Evolutionary conservation across 2,329 filamentous ascomycete genomes (phyloP).

Genomic region (Fusarium multiceps): DNA sequence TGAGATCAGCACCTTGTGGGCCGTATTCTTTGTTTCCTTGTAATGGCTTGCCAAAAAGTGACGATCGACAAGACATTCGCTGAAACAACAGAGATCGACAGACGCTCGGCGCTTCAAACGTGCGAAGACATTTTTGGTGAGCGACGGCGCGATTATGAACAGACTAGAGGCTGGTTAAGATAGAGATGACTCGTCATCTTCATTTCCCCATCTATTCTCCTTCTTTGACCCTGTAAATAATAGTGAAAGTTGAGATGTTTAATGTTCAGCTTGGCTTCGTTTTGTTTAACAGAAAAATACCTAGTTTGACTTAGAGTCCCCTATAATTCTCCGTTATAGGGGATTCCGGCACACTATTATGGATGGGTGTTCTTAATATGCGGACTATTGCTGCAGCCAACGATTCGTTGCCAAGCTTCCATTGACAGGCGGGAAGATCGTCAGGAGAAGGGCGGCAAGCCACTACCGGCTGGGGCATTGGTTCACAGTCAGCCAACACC

Average conservation of each 20-base stretch:
- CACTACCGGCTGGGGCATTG: conserved; percentile 35
- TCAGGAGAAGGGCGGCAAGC: conserved; percentile 43
- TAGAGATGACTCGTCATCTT: conserved; percentile 34
- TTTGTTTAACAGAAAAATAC: neutral
- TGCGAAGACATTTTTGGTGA: conserved; percentile 23
- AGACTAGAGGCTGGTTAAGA: conserved; percentile 9
- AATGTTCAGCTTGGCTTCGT: neutral
- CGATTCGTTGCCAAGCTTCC: conserved; percentile 34
- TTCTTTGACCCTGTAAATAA: neutral
- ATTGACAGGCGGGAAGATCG: conserved; percentile 35
- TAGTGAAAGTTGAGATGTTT: neutral
- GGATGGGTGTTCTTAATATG: conserved; percentile 29
- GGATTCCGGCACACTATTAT: neutral
- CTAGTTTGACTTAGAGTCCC: conserved; percentile 15
- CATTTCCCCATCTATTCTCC: conserved; percentile 33
- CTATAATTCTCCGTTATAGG: conserved; percentile 30
- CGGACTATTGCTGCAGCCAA: conserved; percentile 12
- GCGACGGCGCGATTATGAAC: conserved; percentile 33
- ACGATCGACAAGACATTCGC: conserved; percentile 35
- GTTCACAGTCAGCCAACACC: conserved; percentile 19
- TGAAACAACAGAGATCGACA: conserved; percentile 34
- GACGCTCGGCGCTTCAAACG: conserved; percentile 21
- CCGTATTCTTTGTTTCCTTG: conserved; percentile 23
- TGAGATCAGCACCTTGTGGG: conserved; percentile 14
- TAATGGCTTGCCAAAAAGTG: conserved; percentile 14